Evolutionary conservation across 345 rosid species (phyloP), one percentile per base, ranked within the genome.

Genomic region (Murraya paniculata): DNA sequence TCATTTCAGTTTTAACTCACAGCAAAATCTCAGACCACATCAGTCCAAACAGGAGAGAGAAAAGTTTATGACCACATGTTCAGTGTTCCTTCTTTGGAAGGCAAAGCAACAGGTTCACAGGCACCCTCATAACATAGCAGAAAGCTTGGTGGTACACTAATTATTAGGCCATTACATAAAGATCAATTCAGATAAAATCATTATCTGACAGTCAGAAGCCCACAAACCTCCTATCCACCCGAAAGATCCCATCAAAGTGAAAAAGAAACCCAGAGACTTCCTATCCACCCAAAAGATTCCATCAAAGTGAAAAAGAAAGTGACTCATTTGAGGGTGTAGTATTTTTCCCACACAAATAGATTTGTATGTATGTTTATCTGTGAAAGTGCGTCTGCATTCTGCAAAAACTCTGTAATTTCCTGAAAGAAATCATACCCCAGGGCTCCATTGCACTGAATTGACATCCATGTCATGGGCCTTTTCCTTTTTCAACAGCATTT

Each of bases 391-490:
- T 53, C 50, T 11, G 50, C 50, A 13, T 45, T 18, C 50, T 13
- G 19, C 45, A 28, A 41, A 62, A 61, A 14, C 41, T 64, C 70
- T 27, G 35, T 16, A n/a, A 58, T 60, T 3, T 76, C 55, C 56
- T 56, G 28, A 71, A 55, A 78, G 68, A 81, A 80, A 72, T 82
- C 97, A 89, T 89, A 93, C 97, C 87, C 87, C 85, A 5, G 90
- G 86, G 73, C 89, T 82, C 98, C 97, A 95, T 45, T 89, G 94
- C 68, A 92, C 97, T 57, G 87, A 87, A 81, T 95, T 95, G 75
- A 95, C 77, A 81, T 94, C 99, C 94, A 90, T 90, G 45, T 91
- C 92, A 81, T 94, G 98, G 48, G 95, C 98, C 86, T 94, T 95
- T 70, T 95, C 91, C 89, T 88, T 90, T 86, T 86, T 94, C 82